Base-by-base conservation (phyloP, 139 green algal species). In the Eudorina sp. region DNA sequence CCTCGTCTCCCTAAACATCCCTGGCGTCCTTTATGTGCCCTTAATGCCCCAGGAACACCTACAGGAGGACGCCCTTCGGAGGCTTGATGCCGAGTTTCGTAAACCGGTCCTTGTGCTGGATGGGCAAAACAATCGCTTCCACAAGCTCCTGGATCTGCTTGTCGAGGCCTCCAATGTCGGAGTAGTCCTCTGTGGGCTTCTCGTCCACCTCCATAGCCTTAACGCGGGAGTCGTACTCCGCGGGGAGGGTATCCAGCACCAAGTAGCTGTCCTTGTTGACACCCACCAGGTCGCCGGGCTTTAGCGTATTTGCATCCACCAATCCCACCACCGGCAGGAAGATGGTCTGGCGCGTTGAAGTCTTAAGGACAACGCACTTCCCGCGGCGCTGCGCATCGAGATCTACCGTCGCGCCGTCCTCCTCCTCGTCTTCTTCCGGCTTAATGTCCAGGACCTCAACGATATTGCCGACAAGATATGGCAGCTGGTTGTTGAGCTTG, bases 181-280 rank as follows among this genome's bases (percentile, higher is more conserved):
- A 94, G 93, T 99, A 99, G 90, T 99, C 98, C 94, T 99, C 98
- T 21, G 93, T 99, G 14, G 98, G 98, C 94, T 99, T 99, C 94
- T 99, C 98, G 88, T 99, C 98, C 83, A 98, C 96, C 92, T 98
- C 95, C 97, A 99, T 98, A 51, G 96, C 97, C 92, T 99, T 99
- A 0, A 99, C 97, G 3, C 98, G 92, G 29, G 95, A 97, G 94
- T 99, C 98, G 79, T 99, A 99, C 94, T 99, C 98, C 0, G 98
- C 96, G 18, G 98, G 98, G 34, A 99, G 94, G 0, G 95, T 99
- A 92, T 99, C 98, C 14, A 99, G 90, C 86, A 99, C 97, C 9
- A 99, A 94, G 90, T 99, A 99, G 74, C 91, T 97, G 95, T 99
- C 98, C 93, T 99, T 99, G 95, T 99, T 99, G 45, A 99, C 98